phyloP scores from a whole-genome alignment of 108 stramenopile genomes.

The Hondaea fermentalgiana region DNA sequence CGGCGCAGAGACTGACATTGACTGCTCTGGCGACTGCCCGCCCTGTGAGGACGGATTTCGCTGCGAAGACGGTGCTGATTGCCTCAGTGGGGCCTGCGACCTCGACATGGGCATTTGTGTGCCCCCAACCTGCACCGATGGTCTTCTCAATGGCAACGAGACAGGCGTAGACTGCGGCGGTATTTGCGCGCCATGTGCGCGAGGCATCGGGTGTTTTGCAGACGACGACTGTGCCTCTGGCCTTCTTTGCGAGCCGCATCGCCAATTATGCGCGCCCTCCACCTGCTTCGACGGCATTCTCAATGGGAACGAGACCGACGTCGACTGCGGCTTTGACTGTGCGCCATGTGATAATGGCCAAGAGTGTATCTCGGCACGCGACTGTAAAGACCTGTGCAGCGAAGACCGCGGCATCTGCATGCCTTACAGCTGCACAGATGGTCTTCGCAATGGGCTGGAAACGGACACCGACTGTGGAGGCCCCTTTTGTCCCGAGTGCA shows the following conservation, averaged over 20 bases:
- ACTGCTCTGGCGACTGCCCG: slow-evolving; percentile 14
- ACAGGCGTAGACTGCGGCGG: slow-evolving; percentile 24
- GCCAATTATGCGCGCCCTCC: background rate
- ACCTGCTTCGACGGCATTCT: slow-evolving; percentile 19
- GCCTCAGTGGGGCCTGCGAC: background rate
- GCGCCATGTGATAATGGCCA: background rate
- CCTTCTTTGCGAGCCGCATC: background rate
- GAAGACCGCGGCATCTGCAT: background rate
- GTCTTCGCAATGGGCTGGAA: slow-evolving; percentile 13
- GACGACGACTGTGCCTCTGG: background rate
- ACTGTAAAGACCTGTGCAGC: background rate
- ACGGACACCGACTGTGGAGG: slow-evolving; percentile 24
- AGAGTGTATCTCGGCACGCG: background rate
- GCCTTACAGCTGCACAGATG: slow-evolving; percentile 16
- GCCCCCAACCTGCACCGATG: background rate
- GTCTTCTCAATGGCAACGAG: background rate
- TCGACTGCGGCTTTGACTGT: slow-evolving; percentile 8
- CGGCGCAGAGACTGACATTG: slow-evolving; percentile 3
- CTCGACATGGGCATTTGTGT: background rate
- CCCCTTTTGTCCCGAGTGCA: slow-evolving; percentile 1
- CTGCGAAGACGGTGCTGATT: background rate
- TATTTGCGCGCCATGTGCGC: background rate
- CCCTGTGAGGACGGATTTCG: background rate
- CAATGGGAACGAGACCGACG: slow-evolving; percentile 21
- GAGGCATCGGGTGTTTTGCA: background rate